Percentiles rank a stretch among this genome's conserved stretches.
phyloP scores from a whole-genome alignment of 2,329 filamentous ascomycete genomes.

The Colletotrichum spinosum region DNA sequence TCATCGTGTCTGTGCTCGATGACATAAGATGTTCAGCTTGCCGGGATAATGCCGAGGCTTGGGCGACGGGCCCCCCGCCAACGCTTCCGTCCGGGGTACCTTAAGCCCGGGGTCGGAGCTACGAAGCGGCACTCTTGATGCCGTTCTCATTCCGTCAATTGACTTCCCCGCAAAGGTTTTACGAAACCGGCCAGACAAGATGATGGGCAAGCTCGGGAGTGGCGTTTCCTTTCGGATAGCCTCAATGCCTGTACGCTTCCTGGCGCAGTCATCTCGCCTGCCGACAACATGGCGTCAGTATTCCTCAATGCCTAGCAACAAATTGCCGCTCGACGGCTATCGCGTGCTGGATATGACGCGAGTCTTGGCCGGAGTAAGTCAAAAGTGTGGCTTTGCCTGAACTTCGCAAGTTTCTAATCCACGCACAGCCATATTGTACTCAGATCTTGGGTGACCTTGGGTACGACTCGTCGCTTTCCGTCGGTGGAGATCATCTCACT shows the following conservation, averaged over 20 bases:
- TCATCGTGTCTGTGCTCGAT: conserved; percentile 11
- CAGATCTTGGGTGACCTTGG: conserved; percentile 96
- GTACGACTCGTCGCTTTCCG: conserved; percentile 63
- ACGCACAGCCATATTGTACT: conserved; percentile 89
- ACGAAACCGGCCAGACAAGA: neutral
- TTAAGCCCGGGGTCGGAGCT: conserved; percentile 34
- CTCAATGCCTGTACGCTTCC: conserved; percentile 1
- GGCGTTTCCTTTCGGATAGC: neutral
- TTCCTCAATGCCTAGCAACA: conserved; percentile 43
- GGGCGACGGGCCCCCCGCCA: conserved; percentile 32
- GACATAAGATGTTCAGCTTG: conserved; percentile 3
- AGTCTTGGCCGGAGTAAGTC: conserved; percentile 89
- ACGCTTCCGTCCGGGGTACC: conserved; percentile 21
- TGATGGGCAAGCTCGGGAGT: conserved; percentile 1
- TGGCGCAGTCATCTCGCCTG: neutral
- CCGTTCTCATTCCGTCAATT: conserved; percentile 9
- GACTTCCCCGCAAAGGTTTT: conserved; percentile 13
- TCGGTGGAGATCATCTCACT: conserved; percentile 37
- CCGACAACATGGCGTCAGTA: conserved; percentile 42
- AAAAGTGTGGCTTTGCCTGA: neutral
- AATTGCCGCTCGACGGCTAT: conserved; percentile 82
- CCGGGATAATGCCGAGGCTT: conserved; percentile 33
- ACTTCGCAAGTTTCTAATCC: neutral
- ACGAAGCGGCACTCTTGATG: conserved; percentile 4
- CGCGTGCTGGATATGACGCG: conserved; percentile 96